These are phyloP conservation scores for Entomortierella chlamydospora DNA, from an alignment of 192 early-diverging fungal species.

Conservation along the genomic window DNA sequence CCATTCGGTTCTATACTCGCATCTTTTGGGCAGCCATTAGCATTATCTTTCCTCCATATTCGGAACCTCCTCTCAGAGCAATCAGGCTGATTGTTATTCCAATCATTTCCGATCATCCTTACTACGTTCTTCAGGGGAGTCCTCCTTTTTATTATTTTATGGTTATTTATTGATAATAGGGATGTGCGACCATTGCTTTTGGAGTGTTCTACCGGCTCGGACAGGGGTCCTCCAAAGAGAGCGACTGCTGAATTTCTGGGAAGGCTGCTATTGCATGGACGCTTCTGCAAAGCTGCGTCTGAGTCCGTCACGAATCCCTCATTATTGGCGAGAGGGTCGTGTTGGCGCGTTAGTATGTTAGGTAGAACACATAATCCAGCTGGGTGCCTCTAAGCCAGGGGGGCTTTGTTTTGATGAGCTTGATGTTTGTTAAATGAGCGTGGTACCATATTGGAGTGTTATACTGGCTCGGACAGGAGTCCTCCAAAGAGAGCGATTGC, in stretches of 20 bases:
- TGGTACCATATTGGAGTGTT: no score
- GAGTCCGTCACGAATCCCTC: slow-evolving; percentile 12
- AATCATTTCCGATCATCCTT: neutral
- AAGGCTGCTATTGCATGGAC: slow-evolving; percentile 11
- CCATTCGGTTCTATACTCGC: no score
- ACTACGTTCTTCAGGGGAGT: neutral
- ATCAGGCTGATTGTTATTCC: no score
- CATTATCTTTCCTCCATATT: no score
- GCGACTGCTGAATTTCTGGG: slow-evolving; percentile 9
- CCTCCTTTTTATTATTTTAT: neutral
- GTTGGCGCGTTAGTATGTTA: slow-evolving; percentile 12
- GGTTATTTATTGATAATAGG: neutral
- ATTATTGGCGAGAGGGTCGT: slow-evolving; percentile 13
- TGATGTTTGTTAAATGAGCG: no score
- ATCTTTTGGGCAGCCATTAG: no score
- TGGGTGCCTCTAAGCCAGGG: no score
- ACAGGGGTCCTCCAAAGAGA: slow-evolving; percentile 3
- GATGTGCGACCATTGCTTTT: slow-evolving; percentile 5
- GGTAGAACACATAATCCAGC: no score
- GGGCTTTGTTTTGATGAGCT: no score
- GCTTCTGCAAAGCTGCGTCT: slow-evolving; percentile 16
- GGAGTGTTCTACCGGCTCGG: slow-evolving; percentile 11
- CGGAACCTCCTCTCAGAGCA: no score
- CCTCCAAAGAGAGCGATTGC: no score
- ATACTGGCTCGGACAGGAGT: neutral